Base-by-base conservation (phyloP, 2,329 filamentous ascomycete genomes). In the Orbilia javanica region DNA sequence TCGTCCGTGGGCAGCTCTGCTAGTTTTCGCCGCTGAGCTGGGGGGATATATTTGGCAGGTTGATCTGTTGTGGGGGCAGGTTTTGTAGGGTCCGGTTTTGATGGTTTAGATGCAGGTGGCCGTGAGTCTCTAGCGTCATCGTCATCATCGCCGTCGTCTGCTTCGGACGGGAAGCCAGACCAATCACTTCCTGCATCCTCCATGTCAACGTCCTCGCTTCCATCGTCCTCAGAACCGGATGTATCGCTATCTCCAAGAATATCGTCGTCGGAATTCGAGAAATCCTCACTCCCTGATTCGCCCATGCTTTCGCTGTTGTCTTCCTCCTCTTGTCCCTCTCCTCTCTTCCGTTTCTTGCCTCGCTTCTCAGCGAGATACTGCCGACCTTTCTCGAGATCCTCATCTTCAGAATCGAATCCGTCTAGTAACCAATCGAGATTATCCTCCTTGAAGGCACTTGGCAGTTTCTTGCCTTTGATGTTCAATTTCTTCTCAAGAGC, bases 401-500 rank as follows among this genome's bases (percentile, higher is more conserved):
- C 67, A 81, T 83, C 3, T 81, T 82, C 84, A 13, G 88, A 88
- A 29, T 87, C 89, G 44, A 95, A 81, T 0, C 91, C 92, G 7
- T 89, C 91, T 20, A 97, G 85, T 2, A 99, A 84, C 69, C 92
- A 91, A 48, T 91, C 93, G 1, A 98, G 85, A 0, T 94, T 95
- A 82, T 97, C 94, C 5, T 97, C 92, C 20, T 89, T 88, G 81
- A 94, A 93, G 0, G 90, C 87, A 80, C 92, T 91, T 0, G 91
- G 90, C 4, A 93, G 84, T 34, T 89, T 90, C 82, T 93, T 96
- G 77, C 91, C 91, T 80, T 88, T 90, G 36, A 97, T 88, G 0
- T 96, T 95, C 2, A 99, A 86, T 82, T 93, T 96, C 83, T 91
- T 94, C 85, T 99, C 96, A 34, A 97, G 86, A 1, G 90, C 90